Evolutionary conservation across 2,329 filamentous ascomycete species (phyloP).

Genomic region (Chrysoporthe deuterocubensis): DNA sequence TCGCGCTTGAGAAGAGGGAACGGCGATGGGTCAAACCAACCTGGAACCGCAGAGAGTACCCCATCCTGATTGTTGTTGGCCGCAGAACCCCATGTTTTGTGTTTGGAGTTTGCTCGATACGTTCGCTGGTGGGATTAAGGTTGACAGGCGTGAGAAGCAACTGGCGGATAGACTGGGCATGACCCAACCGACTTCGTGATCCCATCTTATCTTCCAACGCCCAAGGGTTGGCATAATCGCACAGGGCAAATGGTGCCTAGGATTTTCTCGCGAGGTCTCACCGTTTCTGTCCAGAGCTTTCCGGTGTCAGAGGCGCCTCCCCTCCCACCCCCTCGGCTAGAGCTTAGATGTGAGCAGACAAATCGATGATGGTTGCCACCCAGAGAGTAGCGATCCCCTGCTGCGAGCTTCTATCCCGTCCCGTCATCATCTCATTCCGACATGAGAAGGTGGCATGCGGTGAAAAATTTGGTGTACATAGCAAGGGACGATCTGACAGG

Average conservation of each 20-base stretch:
- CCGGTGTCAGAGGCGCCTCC: constrained; percentile 15
- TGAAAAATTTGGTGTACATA: constrained; percentile 14
- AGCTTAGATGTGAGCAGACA: constrained; percentile 19
- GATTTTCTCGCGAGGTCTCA: constrained; percentile 9
- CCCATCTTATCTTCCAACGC: not conserved
- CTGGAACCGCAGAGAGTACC: constrained; percentile 18
- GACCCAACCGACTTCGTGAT: constrained; percentile 14
- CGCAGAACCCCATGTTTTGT: constrained; percentile 5
- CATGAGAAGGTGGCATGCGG: constrained; percentile 22
- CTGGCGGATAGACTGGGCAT: constrained; percentile 12
- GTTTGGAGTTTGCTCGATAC: no score
- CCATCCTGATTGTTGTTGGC: constrained; percentile 12
- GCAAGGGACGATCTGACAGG: constrained; percentile 27
- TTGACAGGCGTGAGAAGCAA: constrained; percentile 19
- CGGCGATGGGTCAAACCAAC: constrained; percentile 1
- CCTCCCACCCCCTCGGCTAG: not conserved
- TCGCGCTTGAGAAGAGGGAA: constrained; percentile 6
- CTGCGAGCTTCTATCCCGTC: constrained; percentile 10
- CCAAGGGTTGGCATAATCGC: constrained; percentile 17
- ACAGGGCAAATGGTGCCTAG: constrained; percentile 14
- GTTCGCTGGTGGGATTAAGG: constrained; percentile 8
- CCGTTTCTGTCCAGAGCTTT: not conserved
- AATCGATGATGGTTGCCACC: constrained; percentile 12
- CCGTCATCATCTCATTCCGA: constrained; percentile 18
- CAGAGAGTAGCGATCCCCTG: constrained; percentile 5